Conservation (phyloP, 2,329 filamentous ascomycete species). For the Aspergillus ochraceoroseus region DNA sequence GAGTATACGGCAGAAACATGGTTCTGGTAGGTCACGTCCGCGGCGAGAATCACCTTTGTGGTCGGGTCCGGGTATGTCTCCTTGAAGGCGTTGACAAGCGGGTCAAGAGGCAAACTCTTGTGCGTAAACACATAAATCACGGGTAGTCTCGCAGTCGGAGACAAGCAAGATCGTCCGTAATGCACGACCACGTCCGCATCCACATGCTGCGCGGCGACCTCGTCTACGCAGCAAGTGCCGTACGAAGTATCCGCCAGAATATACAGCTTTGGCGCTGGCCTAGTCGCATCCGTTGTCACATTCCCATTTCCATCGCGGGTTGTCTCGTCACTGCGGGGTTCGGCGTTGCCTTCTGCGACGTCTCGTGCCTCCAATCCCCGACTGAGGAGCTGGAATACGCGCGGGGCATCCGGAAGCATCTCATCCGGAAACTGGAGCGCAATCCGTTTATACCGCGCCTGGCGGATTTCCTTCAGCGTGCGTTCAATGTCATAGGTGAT, state of each 20-base stretch:
- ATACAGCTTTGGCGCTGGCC: constrained; percentile 54
- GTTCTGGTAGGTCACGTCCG: constrained; percentile 79
- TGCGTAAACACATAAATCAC: constrained; percentile 88
- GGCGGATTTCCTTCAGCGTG: constrained; percentile 70
- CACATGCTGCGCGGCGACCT: constrained; percentile 91
- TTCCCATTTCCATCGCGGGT: constrained; percentile 7
- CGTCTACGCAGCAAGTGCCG: constrained; percentile 93
- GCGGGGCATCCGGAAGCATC: constrained; percentile 80
- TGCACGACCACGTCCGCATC: constrained; percentile 88
- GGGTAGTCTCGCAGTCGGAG: constrained; percentile 78
- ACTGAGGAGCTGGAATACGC: constrained; percentile 65
- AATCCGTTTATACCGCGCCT: constrained; percentile 66
- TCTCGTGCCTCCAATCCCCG: constrained; percentile 44
- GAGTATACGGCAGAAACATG: constrained; percentile 60
- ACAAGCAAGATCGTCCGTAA: constrained; percentile 88
- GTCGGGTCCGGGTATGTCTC: constrained; percentile 61
- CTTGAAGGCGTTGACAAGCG: constrained; percentile 58
- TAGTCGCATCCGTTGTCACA: constrained; percentile 10
- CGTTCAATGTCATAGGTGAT: constrained; percentile 79
- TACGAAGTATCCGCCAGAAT: constrained; percentile 95
- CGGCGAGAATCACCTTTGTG: constrained; percentile 70
- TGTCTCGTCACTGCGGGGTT: constrained; percentile 15
- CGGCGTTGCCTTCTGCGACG: constrained; percentile 14
- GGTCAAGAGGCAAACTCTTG: constrained; percentile 60
- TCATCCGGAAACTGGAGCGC: constrained; percentile 94